These are phyloP conservation scores for Penicillium brevicompactum DNA, from an alignment of 2,329 filamentous ascomycete genomes.

Conservation along the genomic window DNA sequence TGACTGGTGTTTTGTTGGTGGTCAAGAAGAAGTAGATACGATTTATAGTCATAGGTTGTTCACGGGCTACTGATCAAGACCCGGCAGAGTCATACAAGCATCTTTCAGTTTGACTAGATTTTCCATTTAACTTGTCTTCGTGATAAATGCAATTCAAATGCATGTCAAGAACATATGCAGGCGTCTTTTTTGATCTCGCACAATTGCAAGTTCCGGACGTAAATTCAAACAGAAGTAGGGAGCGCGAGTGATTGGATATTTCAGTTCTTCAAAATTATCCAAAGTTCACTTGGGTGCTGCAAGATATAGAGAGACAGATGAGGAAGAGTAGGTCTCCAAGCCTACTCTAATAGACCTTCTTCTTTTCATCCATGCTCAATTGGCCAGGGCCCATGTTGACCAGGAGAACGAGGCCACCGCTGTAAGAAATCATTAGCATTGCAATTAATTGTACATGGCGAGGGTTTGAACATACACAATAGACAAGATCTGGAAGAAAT, in stretches of 20 bases:
- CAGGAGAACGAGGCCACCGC: constrained; percentile 87
- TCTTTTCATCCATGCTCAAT: constrained; percentile 99
- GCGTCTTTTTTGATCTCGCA: constrained; percentile 11
- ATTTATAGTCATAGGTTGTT: not conserved
- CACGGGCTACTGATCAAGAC: not conserved
- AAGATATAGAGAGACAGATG: constrained; percentile 16
- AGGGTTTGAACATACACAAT: constrained; percentile 70
- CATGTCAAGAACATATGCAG: constrained; percentile 19
- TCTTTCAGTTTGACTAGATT: constrained; percentile 4
- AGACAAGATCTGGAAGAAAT: constrained; percentile 99
- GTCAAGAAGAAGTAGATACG: constrained; percentile 11
- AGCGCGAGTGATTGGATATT: not conserved
- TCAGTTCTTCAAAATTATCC: not conserved
- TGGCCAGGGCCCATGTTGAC: constrained; percentile 99
- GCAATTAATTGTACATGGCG: not conserved
- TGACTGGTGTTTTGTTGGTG: constrained; percentile 20
- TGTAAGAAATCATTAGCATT: constrained; percentile 29
- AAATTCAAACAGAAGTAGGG: constrained; percentile 7
- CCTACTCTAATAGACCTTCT: constrained; percentile 86
- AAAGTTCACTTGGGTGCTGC: not conserved
- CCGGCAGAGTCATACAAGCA: not conserved
- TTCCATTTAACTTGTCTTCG: constrained; percentile 23
- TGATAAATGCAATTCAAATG: constrained; percentile 20
- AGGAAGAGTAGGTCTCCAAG: constrained; percentile 6
- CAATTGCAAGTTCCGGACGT: not conserved